Evolutionary conservation across 140 eudicot genomes (phyloP).

Genomic region (Bidens hawaiensis): DNA sequence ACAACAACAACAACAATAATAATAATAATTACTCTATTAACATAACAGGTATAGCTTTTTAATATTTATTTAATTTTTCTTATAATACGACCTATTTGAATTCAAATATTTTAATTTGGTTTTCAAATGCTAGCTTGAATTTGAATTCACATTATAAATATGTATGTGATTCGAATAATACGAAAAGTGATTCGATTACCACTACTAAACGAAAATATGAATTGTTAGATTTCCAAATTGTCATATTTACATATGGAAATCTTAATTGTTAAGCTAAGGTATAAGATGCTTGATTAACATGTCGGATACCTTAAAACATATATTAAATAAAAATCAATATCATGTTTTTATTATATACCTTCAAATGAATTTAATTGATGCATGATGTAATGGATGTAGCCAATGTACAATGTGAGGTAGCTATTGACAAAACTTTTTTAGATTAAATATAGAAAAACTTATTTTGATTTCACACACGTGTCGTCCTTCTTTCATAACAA

Average conservation of each 20-base stretch:
- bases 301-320: not conserved
- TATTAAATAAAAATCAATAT: not conserved
- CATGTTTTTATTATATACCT: not conserved
- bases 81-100: too few species aligned
- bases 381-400: conserved; percentile 1
- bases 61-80: too few species aligned
- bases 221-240: not conserved
- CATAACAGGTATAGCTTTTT: too few species aligned
- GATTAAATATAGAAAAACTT: too few species aligned
- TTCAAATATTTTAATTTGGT: too few species aligned
- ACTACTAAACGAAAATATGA: not conserved
- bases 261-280: not conserved
- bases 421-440: not conserved
- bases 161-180: too few species aligned
- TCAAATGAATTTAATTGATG: not conserved
- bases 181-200: too few species aligned
- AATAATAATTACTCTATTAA: too few species aligned
- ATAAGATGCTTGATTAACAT: not conserved
- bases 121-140: too few species aligned
- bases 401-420: not conserved
- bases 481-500: not conserved
- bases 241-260: not conserved
- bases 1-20: too few species aligned
- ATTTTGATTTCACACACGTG: not conserved
- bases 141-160: too few species aligned